These are phyloP conservation scores for Candida schatavii DNA, from an alignment of 805 yeast genomes.

Conservation along the genomic window DNA sequence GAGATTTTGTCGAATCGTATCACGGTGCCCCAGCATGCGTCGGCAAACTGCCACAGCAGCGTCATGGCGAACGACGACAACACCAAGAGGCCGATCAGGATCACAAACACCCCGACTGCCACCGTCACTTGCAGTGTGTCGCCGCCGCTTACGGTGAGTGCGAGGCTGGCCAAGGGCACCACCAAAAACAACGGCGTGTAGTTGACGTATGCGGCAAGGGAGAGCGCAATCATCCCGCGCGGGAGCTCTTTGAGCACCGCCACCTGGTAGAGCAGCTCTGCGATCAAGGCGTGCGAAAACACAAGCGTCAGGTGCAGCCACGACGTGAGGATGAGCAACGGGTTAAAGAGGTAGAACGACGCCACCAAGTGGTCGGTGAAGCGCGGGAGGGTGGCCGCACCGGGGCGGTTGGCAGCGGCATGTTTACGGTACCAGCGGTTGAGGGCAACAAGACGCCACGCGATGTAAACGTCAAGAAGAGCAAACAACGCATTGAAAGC, in stretches of 20 bases:
- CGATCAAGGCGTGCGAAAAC: slow-evolving; percentile 58
- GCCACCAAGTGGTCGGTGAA: slow-evolving; percentile 49
- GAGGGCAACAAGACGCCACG: slow-evolving; percentile 50
- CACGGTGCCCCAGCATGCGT: slow-evolving; percentile 50
- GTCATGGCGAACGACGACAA: slow-evolving; percentile 24
- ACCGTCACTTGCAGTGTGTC: slow-evolving; percentile 7
- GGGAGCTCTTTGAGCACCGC: slow-evolving; percentile 39
- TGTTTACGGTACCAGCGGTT: slow-evolving; percentile 39
- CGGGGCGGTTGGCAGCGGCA: slow-evolving; percentile 12
- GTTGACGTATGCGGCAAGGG: slow-evolving; percentile 63
- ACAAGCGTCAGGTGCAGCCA: slow-evolving; percentile 65
- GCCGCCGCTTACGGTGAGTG: slow-evolving; percentile 9
- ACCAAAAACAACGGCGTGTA: slow-evolving; percentile 59
- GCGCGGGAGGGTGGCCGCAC: slow-evolving; percentile 10
- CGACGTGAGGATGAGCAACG: slow-evolving; percentile 67
- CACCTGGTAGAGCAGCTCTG: slow-evolving; percentile 43
- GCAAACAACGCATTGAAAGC: slow-evolving; percentile 50
- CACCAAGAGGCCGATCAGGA: slow-evolving; percentile 19
- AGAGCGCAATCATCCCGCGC: slow-evolving; percentile 50
- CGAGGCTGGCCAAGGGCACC: slow-evolving; percentile 52
- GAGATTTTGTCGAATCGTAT: slow-evolving; percentile 65
- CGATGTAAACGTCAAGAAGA: slow-evolving; percentile 55
- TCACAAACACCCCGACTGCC: slow-evolving; percentile 18
- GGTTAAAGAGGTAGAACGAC: slow-evolving; percentile 73
- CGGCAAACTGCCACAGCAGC: slow-evolving; percentile 25